Evolutionary conservation across 805 yeast genomes (phyloP).

Genomic region (Torulaspora maleeae): DNA sequence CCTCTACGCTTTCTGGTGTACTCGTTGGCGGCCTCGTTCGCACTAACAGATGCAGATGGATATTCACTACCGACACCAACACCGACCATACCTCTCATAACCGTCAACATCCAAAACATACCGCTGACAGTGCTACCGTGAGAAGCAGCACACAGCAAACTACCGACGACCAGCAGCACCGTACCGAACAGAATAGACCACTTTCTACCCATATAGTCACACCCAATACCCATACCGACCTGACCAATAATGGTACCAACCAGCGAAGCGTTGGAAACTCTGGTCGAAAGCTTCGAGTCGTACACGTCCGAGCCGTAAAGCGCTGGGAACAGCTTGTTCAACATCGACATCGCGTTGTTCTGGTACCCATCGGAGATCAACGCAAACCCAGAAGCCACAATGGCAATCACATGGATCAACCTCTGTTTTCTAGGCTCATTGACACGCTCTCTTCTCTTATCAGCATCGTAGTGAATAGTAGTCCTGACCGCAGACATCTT

Average conservation of each 20-base stretch:
- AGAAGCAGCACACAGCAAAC: slow-evolving; percentile 63
- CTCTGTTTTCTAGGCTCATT: slow-evolving; percentile 9
- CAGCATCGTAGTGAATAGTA: slow-evolving; percentile 9
- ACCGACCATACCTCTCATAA: slow-evolving; percentile 72
- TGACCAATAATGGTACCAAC: slow-evolving; percentile 71
- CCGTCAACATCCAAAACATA: slow-evolving; percentile 72
- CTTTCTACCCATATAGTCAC: slow-evolving; percentile 65
- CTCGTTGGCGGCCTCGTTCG: slow-evolving; percentile 72
- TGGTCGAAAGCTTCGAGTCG: slow-evolving; percentile 47
- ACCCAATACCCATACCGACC: slow-evolving; percentile 56
- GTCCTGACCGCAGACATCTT: slow-evolving; percentile 3
- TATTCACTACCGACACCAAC: slow-evolving; percentile 78
- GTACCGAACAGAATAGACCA: slow-evolving; percentile 67
- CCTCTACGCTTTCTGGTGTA: slow-evolving; percentile 56
- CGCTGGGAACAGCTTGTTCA: slow-evolving; percentile 51
- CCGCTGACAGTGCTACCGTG: slow-evolving; percentile 57
- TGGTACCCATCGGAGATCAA: slow-evolving; percentile 75
- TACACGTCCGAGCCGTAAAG: slow-evolving; percentile 38
- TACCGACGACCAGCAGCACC: slow-evolving; percentile 55
- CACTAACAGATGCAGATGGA: slow-evolving; percentile 62
- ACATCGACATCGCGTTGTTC: slow-evolving; percentile 68
- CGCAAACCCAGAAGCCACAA: slow-evolving; percentile 56
- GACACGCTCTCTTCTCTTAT: slow-evolving; percentile 7
- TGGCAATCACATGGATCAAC: slow-evolving; percentile 14
- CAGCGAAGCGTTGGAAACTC: slow-evolving; percentile 63